Conservation (phyloP, 2,329 filamentous ascomycete species). For the Rutstroemia sp. region DNA sequence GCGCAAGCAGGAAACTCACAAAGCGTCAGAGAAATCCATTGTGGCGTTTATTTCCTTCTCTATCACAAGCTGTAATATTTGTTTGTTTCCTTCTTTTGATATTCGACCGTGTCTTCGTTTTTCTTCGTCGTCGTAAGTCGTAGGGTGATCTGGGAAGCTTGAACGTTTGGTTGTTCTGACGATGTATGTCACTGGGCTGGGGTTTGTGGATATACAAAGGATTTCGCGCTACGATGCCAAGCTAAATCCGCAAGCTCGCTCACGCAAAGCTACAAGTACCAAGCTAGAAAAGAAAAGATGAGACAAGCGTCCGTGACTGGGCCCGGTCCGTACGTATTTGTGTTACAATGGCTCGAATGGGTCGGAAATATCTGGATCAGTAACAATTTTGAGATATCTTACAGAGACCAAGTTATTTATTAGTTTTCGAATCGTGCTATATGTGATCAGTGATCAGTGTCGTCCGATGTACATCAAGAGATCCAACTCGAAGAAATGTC, state of each 20-base stretch:
- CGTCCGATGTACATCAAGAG: too few species aligned
- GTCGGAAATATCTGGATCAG: too few species aligned
- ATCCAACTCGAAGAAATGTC: too few species aligned
- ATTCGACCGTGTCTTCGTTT: too few species aligned
- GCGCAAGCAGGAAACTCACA: conserved; percentile 51
- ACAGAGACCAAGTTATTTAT: too few species aligned
- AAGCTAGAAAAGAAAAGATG: background rate
- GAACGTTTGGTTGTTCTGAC: too few species aligned
- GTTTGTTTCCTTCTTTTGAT: background rate
- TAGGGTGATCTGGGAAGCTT: too few species aligned
- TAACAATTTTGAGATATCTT: too few species aligned
- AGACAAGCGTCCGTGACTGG: background rate
- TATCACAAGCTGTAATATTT: background rate
- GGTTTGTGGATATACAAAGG: background rate
- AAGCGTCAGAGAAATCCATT: conserved; percentile 90
- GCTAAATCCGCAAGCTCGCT: background rate
- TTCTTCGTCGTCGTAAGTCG: too few species aligned
- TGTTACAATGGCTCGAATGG: background rate
- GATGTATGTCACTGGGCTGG: background rate
- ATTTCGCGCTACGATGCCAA: background rate
- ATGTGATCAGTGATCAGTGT: too few species aligned
- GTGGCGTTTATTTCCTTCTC: background rate
- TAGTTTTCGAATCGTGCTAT: too few species aligned
- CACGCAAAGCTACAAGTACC: background rate
- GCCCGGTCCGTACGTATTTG: background rate